Evolutionary conservation across 139 green algal species (phyloP), one percentile per base, ranked within the genome.

Genomic region (Cymbomonas tetramitiformis): DNA sequence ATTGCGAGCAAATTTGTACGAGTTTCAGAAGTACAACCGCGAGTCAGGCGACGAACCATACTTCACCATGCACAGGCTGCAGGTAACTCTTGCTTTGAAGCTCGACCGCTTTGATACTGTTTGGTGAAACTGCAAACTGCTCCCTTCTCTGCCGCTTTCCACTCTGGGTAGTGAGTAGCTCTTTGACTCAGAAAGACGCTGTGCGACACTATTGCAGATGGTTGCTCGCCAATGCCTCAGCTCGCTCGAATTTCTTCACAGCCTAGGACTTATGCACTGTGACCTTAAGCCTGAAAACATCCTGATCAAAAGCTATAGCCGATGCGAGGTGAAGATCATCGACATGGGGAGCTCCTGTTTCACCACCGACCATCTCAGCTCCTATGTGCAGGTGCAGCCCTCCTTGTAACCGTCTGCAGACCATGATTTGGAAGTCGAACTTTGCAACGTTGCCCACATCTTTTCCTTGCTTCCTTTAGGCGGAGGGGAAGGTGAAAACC

Each of bases 271-370:
- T 30, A 87, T 96, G 44, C 90, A 96, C 69, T 83, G 80, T 31
- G 90, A 97, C 65, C 70, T 97, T 18, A 97, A 97, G 71, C 90
- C 90, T 2, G 90, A 98, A 46, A 98, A 98, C 77, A 92, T 97
- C 57, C 70, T 96, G 46, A 81, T 96, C 46, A 87, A 89, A 63
- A 77, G 51, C 61, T 94, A 91, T 75, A 82, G 56, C 69, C 74
- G 73, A 68, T 91, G 44, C 53, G 63, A 46, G 32, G 56, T 77
- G 8, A 77, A 79, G 44, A 73, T 96, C 18, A 98, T 98, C 57
- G 90, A 98, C 70, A 64, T 98, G 10, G 90, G 90, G 24, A 88
- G 74, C 28, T 86, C 73, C 36, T 96, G 88, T 76, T 96, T 94
- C 66, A 73, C 73, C 41, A 90, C 80, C 8, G 90, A 98, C 68